Evolutionary conservation across 768 basidiomycete genomes (phyloP).

Genomic region (Crepidotus variabilis): DNA sequence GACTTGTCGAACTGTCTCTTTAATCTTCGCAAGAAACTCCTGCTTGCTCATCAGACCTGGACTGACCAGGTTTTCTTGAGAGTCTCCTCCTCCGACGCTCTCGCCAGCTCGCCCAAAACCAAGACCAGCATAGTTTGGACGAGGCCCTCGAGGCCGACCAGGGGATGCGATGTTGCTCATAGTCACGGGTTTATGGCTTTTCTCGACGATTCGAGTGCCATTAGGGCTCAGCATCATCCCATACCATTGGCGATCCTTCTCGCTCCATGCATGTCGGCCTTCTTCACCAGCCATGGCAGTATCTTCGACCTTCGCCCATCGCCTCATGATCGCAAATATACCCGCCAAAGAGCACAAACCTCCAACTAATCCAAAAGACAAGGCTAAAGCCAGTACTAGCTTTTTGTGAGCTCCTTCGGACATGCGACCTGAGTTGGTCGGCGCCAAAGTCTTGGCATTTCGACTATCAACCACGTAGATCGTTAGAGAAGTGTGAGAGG

Average conservation of each 20-base stretch:
- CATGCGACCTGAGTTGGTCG: conserved; percentile 28
- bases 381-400: conserved; percentile 53
- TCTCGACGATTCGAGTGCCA: conserved; percentile 21
- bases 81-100: conserved; percentile 28
- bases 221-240: conserved; percentile 37
- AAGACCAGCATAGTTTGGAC: conserved; percentile 26
- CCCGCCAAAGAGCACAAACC: conserved; percentile 52
- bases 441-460: conserved; percentile 31
- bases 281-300: conserved; percentile 59
- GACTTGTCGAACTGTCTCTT: conserved; percentile 61
- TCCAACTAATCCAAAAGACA: conserved; percentile 62
- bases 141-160: conserved; percentile 10
- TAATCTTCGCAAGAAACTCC: conserved; percentile 64
- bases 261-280: conserved; percentile 53
- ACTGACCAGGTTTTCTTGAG: conserved; percentile 26
- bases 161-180: conserved; percentile 8
- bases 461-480: conserved; percentile 40
- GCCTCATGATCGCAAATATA: conserved; percentile 51
- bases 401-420: conserved; percentile 41
- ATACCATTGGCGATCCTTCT: conserved; percentile 69
- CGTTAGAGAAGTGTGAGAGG: conserved; percentile 59
- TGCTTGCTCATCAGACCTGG: conserved; percentile 66
- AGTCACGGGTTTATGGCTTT: conserved; percentile 3
- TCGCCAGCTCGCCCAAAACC: conserved; percentile 50
- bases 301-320: conserved; percentile 56